Evolutionary conservation across 805 yeast genomes (phyloP), one percentile per base, ranked within the genome.

Genomic region (Cyberlindnera japonica): DNA sequence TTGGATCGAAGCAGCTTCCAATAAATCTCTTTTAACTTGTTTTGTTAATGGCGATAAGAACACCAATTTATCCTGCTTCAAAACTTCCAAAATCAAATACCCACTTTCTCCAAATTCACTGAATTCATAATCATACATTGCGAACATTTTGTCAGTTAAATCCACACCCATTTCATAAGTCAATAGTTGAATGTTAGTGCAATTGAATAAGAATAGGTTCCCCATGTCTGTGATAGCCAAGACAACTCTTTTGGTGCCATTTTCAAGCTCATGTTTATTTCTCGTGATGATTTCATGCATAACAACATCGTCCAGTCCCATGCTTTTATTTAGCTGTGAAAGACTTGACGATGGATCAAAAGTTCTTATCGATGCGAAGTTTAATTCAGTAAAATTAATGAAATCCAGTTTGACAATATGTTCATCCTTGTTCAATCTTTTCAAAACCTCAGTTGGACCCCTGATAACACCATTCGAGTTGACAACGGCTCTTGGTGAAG

Each of bases 71-170:
- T 77, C 78, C 40, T 71, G 67, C 44, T 71, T 72, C 48, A 75
- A 69, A 50, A 81, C 64, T 52, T 83, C 90, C 21, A 83, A 54
- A 11, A 82, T 80, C 33, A 83, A 63, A 51, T 75, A 82, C 0
- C 91, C 93, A 40, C 67, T 72, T 18, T 68, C 67, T 6, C 68
- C 67, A 15, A 61, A 64, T 42, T 78, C 84, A 47, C 79, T 81
- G 59, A 84, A 83, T 57, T 83, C 91, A 59, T 81, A 83, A 59
- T 83, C 91, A 57, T 83, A 84, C 81, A 84, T 79, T 54, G 85
- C 84, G 40, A 83, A 77, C 48, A 75, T 67, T 32, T 66, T 62
- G 50, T 74, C 77, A 0, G 75, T 71, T 22, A 72, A 50, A 38
- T 64, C 70, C 26, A 75, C 68, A 20, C 71, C 71, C 25, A 62